These are phyloP conservation scores for Salix udensis DNA, from an alignment of 345 rosid genomes.

Conservation along the genomic window DNA sequence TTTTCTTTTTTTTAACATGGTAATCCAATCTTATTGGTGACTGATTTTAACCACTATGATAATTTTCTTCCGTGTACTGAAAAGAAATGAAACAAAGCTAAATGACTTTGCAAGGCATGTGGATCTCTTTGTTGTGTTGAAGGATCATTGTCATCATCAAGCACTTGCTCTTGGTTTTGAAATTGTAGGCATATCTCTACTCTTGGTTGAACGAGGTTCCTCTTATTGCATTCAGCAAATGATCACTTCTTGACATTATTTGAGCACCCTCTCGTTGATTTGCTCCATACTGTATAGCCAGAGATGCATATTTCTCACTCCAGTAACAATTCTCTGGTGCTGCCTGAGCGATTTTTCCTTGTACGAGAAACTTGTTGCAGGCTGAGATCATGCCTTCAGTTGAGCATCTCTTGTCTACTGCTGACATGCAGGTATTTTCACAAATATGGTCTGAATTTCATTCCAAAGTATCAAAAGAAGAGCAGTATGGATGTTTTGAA, in stretches of 20 bases:
- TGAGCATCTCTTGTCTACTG: slow-evolving; percentile 62
- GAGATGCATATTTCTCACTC: slow-evolving; percentile 44
- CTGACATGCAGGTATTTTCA: slow-evolving; percentile 73
- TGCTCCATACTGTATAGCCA: slow-evolving; percentile 73
- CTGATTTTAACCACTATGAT: not conserved
- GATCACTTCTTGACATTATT: slow-evolving; percentile 83
- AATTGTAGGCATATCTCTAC: slow-evolving; percentile 63
- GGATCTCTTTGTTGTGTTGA: not conserved
- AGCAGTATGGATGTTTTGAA: not conserved
- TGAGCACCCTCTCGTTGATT: slow-evolving; percentile 74
- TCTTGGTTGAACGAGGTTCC: slow-evolving; percentile 81
- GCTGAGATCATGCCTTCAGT: slow-evolving; percentile 83
- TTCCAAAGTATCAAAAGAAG: not conserved
- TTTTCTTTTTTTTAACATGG: too few relatives aligned
- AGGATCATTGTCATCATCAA: not conserved
- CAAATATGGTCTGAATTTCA: slow-evolving; percentile 10
- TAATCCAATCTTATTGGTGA: not conserved
- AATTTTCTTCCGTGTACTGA: not conserved
- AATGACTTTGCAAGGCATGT: not conserved
- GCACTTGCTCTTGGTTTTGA: not conserved
- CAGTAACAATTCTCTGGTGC: slow-evolving; percentile 6
- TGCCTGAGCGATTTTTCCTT: slow-evolving; percentile 7
- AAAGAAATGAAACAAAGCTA: not conserved
- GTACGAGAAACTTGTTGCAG: slow-evolving; percentile 34
- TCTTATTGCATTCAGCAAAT: slow-evolving; percentile 74